Percentiles rank a stretch among this genome's conserved stretches.
Evolutionary conservation across 2,329 filamentous ascomycete genomes (phyloP).

Genomic region (Phoma sp.): DNA sequence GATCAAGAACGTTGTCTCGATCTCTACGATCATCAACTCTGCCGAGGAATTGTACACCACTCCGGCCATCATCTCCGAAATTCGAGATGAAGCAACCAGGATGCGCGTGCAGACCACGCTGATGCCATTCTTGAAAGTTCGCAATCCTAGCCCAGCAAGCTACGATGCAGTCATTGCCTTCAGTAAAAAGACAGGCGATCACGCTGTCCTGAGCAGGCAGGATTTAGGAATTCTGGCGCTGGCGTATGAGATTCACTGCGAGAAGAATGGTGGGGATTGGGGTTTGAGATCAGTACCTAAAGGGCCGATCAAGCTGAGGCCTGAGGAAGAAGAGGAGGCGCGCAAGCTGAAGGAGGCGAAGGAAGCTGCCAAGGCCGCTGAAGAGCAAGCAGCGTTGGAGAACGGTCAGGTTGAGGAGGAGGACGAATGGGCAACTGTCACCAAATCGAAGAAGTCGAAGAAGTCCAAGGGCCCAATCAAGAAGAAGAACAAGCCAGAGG

Average conservation of each 20-base stretch:
- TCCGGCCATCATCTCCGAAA: constrained; percentile 84
- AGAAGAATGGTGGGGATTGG: constrained; percentile 89
- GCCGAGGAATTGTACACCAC: constrained; percentile 72
- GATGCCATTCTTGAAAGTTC: constrained; percentile 80
- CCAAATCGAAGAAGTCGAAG: constrained; percentile 17
- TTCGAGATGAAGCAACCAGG: constrained; percentile 81
- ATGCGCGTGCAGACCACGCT: constrained; percentile 82
- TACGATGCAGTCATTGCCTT: constrained; percentile 82
- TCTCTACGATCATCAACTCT: constrained; percentile 79
- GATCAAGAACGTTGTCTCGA: constrained; percentile 87
- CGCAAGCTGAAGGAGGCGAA: constrained; percentile 24
- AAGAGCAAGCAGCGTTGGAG: constrained; percentile 15
- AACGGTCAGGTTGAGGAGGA: constrained; percentile 9
- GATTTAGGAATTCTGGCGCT: constrained; percentile 90
- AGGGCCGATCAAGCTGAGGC: constrained; percentile 73
- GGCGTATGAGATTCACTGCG: constrained; percentile 92
- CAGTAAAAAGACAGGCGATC: constrained; percentile 86
- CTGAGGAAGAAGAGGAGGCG: constrained; percentile 31
- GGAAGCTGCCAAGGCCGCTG: constrained; percentile 12
- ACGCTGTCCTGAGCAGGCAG: constrained; percentile 82
- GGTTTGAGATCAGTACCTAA: constrained; percentile 77
- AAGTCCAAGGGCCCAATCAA: constrained; percentile 19
- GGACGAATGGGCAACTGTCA: constrained; percentile 18
- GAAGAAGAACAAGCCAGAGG: constrained; percentile 10
- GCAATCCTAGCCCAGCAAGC: constrained; percentile 76